Percentiles rank a stretch among this genome's conserved stretches.
Conservation (phyloP, 202 grass and related monocot species). For the Setaria viridis region DNA sequence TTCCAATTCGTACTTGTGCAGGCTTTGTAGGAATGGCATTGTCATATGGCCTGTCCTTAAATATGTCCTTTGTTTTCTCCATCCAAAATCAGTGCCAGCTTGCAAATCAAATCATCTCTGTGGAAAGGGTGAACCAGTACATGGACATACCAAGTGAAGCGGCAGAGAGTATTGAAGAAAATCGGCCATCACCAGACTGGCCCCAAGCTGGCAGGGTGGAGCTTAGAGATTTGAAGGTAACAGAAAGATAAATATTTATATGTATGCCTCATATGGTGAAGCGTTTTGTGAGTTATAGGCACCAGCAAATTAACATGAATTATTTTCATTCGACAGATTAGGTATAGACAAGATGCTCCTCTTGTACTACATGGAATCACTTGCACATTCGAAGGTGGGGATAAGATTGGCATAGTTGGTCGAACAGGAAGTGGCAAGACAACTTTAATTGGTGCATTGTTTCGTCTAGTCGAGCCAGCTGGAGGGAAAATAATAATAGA, state of each 20-base stretch:
- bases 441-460: constrained; percentile 84
- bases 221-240: constrained; percentile 81
- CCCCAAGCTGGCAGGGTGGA: constrained; percentile 75
- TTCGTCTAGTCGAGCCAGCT: constrained; percentile 88
- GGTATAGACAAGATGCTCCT: constrained; percentile 70
- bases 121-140: constrained; percentile 93
- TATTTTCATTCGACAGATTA: constrained; percentile 69
- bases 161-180: constrained; percentile 67
- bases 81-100: constrained; percentile 85
- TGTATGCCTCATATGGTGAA: constrained; percentile 7
- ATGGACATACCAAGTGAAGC: constrained; percentile 83
- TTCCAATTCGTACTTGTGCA: constrained; percentile 34
- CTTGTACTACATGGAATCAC: constrained; percentile 79
- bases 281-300: background rate
- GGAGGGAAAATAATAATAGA: constrained; percentile 85
- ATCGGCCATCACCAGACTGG: constrained; percentile 69
- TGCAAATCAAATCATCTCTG: constrained; percentile 82
- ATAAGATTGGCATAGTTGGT: constrained; percentile 94
- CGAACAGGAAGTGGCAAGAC: constrained; percentile 94
- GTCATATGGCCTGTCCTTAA: constrained; percentile 91
- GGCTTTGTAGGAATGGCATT: constrained; percentile 94
- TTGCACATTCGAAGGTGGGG: constrained; percentile 78
- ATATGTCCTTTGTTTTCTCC: constrained; percentile 73
- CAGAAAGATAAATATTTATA: constrained; percentile 12
- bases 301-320: constrained; percentile 2